Percentiles rank a stretch among this genome's conserved stretches.
Conservation (phyloP, 805 yeast species). For the Saturnispora halmiae region DNA sequence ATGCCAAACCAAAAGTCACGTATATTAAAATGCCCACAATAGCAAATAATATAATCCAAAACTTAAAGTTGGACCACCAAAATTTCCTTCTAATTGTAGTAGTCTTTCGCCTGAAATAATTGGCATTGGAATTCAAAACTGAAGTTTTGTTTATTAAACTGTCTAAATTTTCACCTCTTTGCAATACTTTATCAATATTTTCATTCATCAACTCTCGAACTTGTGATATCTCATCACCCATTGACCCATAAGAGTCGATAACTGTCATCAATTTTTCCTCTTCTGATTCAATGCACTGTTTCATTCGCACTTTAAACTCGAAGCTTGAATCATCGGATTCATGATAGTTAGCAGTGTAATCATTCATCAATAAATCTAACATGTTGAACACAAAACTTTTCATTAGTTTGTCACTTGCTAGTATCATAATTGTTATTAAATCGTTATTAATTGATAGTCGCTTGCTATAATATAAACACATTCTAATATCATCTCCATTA, state of each 20-base stretch:
- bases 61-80: slow-evolving; percentile 58
- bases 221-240: slow-evolving; percentile 48
- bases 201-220: slow-evolving; percentile 63
- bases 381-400: slow-evolving; percentile 39
- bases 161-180: slow-evolving; percentile 70
- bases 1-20: slow-evolving; percentile 39
- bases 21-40: slow-evolving; percentile 31
- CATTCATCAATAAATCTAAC: slow-evolving; percentile 42
- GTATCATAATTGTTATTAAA: slow-evolving; percentile 42
- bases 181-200: slow-evolving; percentile 60
- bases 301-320: slow-evolving; percentile 49
- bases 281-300: slow-evolving; percentile 46
- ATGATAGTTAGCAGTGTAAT: slow-evolving; percentile 28
- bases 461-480: slow-evolving; percentile 42
- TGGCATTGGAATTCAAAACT: slow-evolving; percentile 55
- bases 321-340: slow-evolving; percentile 16
- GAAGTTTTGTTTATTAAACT: slow-evolving; percentile 73
- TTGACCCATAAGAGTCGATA: slow-evolving; percentile 28
- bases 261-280: slow-evolving; percentile 38
- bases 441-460: slow-evolving; percentile 36
- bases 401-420: slow-evolving; percentile 37
- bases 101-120: slow-evolving; percentile 62
- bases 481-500: slow-evolving; percentile 18
- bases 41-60: slow-evolving; percentile 27
- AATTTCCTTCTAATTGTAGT: slow-evolving; percentile 50